Conservation (phyloP, 495 filamentous ascomycete genomes). For the Podospora tetraspora region DNA sequence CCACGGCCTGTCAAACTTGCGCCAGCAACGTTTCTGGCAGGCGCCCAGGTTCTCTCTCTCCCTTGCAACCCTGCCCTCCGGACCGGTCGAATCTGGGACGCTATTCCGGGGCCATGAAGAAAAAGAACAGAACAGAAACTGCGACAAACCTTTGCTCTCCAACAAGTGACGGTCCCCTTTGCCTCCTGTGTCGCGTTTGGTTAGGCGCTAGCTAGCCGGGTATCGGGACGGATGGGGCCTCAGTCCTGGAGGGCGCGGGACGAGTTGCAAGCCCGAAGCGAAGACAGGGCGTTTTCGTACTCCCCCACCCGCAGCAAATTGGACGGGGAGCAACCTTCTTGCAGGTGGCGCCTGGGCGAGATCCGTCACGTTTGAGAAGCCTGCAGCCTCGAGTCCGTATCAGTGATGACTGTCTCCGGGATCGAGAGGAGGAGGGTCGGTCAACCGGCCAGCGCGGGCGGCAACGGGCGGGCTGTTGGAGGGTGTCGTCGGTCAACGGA, state of each 20-base stretch:
- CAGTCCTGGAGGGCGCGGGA: constrained; percentile 4
- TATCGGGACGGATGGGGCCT: constrained; percentile 1
- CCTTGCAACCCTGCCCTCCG: background rate
- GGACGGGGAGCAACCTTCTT: constrained; percentile 1
- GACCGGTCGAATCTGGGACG: background rate
- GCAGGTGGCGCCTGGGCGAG: constrained; percentile 11
- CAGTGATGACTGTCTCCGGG: constrained; percentile 1
- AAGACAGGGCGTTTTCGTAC: constrained; percentile 11
- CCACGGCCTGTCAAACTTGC: constrained; percentile 2
- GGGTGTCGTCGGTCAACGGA: background rate
- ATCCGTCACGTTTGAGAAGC: constrained; percentile 9
- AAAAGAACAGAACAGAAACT: background rate
- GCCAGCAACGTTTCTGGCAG: background rate
- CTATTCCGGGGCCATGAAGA: background rate
- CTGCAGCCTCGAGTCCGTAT: constrained; percentile 12
- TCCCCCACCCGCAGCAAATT: constrained; percentile 14
- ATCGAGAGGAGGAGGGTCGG: constrained; percentile 7
- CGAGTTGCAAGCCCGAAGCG: constrained; percentile 12
- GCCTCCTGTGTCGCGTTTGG: constrained; percentile 5
- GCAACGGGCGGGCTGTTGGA: background rate
- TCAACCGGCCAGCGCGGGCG: constrained; percentile 5
- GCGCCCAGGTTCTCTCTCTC: background rate
- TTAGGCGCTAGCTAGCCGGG: constrained; percentile 2
- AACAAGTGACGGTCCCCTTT: background rate
- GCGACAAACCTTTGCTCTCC: background rate